Base-by-base conservation (phyloP, 345 rosid species). In the Mallotus nudiflorus region DNA sequence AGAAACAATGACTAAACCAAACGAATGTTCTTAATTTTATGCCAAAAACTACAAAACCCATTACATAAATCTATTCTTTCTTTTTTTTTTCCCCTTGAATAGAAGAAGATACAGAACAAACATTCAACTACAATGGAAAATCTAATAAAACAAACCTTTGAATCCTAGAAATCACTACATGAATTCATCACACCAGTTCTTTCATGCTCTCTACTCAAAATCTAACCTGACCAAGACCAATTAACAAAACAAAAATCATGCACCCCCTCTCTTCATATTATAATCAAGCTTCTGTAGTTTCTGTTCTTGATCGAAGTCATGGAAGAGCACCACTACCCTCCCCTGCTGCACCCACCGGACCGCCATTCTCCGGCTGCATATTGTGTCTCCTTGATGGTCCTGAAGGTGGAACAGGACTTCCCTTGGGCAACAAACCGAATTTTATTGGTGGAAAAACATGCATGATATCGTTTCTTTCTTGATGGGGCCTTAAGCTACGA, bases 361-460 rank as follows among this genome's bases (percentile, higher is more conserved):
- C 31, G 14, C 25, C 22, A 2, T 6, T 14, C 1, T 11, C 12
- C 31, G 18, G 3, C 2, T 49, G 45, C 15, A 19, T 9, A 65
- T 82, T 74, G 73, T 79, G 79, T 62, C 77, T 61, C 63, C 28
- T 42, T 3, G 83, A 82, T 13, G 85, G 85, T 27, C 73, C 79
- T 6, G 83, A 82, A 55, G 85, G 83, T 28, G 83, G 81, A 68
- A 76, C 6, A n/a, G 75, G 71, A n/a, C 3, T 15, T 6, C 61
- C 78, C 52, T 55, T 79, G 27, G 79, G 58, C 55, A 76, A 73
- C 42, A 42, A 53, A 52, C 57, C 40, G 24, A 55, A 67, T 1
- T 50, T 9, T 6, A 13, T 28, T n/a, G 40, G 18, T 53, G 50
- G 31, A 15, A 14, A 55, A 40, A 33, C 33, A 59, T 9, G 45